Conservation (phyloP, 495 filamentous ascomycete genomes). For the Xylaria venustula region DNA sequence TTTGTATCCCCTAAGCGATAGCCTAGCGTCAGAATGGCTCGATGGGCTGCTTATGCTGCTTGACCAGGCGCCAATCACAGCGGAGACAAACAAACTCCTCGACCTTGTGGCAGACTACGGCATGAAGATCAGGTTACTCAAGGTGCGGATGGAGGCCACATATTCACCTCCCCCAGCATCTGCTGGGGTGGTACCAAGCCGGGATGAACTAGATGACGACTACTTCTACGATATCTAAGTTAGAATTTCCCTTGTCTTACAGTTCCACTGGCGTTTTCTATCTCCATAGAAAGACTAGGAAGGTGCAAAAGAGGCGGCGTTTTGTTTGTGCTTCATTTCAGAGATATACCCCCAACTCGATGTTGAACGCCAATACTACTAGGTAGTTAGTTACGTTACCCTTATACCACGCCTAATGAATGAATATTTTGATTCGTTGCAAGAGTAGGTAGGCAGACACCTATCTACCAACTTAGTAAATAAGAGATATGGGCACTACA, state of each 20-base stretch:
- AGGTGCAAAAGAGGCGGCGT: not conserved
- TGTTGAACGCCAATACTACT: not conserved
- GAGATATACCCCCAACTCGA: conserved; percentile 13
- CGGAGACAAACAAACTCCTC: conserved; percentile 87
- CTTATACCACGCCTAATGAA: not conserved
- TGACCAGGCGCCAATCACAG: conserved; percentile 93
- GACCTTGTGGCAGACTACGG: conserved; percentile 84
- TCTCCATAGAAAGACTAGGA: not conserved
- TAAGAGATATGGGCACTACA: too few species aligned
- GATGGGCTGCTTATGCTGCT: conserved; percentile 95
- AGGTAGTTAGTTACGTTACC: not conserved
- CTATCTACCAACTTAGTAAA: too few species aligned
- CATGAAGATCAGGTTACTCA: conserved; percentile 87
- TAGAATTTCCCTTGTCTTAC: not conserved
- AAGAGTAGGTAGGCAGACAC: not conserved
- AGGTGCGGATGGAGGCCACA: conserved; percentile 82
- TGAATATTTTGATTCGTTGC: not conserved
- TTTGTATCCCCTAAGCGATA: conserved; percentile 78
- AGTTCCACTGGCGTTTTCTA: not conserved
- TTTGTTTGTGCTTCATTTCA: conserved; percentile 1
- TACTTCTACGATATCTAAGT: conserved; percentile 65
- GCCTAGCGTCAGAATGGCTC: conserved; percentile 90
- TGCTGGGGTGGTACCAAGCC: conserved; percentile 53
- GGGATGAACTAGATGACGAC: conserved; percentile 65
- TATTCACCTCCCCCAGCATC: conserved; percentile 52